Conservation (phyloP, 768 basidiomycete species). For the Amanita muscaria region DNA sequence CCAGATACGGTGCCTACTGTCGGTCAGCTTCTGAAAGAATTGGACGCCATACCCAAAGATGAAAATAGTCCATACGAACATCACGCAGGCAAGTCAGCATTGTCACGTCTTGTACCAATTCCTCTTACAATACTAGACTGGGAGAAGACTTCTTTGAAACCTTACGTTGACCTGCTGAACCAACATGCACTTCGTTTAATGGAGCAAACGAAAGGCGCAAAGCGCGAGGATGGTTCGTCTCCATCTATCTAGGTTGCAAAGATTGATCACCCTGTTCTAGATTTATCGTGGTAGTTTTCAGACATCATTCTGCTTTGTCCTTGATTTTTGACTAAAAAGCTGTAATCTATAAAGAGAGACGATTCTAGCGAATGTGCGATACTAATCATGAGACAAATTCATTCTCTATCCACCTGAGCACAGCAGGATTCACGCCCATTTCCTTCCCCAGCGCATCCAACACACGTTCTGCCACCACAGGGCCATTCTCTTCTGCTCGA, state of each 20-base stretch:
- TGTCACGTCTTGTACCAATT: slow-evolving; percentile 3
- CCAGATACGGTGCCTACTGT: slow-evolving; percentile 85
- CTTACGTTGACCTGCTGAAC: slow-evolving; percentile 87
- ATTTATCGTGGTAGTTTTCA: slow-evolving; percentile 25
- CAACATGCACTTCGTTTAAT: slow-evolving; percentile 52
- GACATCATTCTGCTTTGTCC: no score
- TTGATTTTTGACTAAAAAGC: no score
- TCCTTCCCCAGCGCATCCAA: slow-evolving; percentile 37
- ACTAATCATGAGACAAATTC: slow-evolving; percentile 27
- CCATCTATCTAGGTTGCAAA: background rate
- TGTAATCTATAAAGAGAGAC: no score
- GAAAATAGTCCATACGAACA: slow-evolving; percentile 31
- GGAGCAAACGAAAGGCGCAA: slow-evolving; percentile 45
- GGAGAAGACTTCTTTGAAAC: slow-evolving; percentile 79
- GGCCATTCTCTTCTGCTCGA: slow-evolving; percentile 66
- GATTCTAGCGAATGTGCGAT: no score
- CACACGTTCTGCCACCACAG: slow-evolving; percentile 47
- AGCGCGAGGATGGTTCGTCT: slow-evolving; percentile 33
- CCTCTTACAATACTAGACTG: slow-evolving; percentile 42
- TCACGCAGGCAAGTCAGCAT: slow-evolving; percentile 35
- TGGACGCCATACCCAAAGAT: slow-evolving; percentile 38
- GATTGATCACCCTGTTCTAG: slow-evolving; percentile 12
- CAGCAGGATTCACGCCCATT: slow-evolving; percentile 22
- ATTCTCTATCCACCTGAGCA: slow-evolving; percentile 43
- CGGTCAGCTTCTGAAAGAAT: slow-evolving; percentile 68